Evolutionary conservation across 257 asterid genomes (phyloP), one percentile per base, ranked within the genome.

Genomic region (Solanum acaule): DNA sequence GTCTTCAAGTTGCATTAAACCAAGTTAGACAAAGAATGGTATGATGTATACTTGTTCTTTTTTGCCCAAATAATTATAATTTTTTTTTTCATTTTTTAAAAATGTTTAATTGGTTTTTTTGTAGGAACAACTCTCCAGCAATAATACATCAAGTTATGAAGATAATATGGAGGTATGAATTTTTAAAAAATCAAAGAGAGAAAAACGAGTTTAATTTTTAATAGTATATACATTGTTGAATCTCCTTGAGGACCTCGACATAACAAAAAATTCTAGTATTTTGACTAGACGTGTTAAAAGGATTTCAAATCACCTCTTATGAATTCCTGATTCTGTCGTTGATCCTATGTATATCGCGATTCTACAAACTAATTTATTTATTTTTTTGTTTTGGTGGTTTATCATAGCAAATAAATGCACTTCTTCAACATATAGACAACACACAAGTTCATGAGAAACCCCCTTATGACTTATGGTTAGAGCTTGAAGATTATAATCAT

Each of bases 1-100:
- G 86, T 46, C 86, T 81, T 81, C 86, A 46, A 18, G 67, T 81
- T 29, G 86, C 86, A 63, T 46, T 81, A 25, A 81, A 18, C 20
- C 86, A 81, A 81, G 86, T 81, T 46, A 81, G 86, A 46, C 86
- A 49, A 81, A 46, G 86, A 81, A 81, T 81, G 86, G 86, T 81
- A 81, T 42, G 59, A 76, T 23, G 15, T n/a, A 6, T 38, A 76
- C 22, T 3, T 1, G 9, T 20, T 33, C 11, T 18, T 1, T 73
- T 73, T 34, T 73, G 16, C 8, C 82, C 29, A 20, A 18, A 11
- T 23, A 22, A 49, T 15, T 5, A 15, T 52, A 6, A 49, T 5
- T 5, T 20, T 34, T 22, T 2, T 33, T 22, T 22, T 22, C 49
- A 16, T 35, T 20, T 75, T 20, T 22, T n/a, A n/a, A n/a, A n/a